phyloP scores from a whole-genome alignment of 2,329 filamentous ascomycete species.

The Claviceps fusiformis region DNA sequence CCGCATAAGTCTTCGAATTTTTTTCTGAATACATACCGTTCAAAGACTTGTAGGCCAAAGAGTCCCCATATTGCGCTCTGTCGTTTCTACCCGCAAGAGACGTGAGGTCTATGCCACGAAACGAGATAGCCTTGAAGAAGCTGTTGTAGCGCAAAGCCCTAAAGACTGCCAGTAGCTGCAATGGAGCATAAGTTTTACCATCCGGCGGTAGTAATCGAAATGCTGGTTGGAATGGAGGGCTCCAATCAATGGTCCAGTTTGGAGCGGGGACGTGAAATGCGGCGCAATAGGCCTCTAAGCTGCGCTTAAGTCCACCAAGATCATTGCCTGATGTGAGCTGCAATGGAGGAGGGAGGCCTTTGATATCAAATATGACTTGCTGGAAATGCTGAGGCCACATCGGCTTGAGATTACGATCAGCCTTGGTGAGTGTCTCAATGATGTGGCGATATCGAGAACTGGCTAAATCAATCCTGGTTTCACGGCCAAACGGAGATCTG shows the following conservation, averaged over 20 bases:
- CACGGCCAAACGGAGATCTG: constrained; percentile 29
- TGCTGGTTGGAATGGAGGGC: constrained; percentile 30
- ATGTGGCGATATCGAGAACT: constrained; percentile 41
- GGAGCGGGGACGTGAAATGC: constrained; percentile 37
- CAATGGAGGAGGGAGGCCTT: constrained; percentile 37
- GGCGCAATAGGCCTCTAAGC: constrained; percentile 40
- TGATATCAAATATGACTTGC: constrained; percentile 37
- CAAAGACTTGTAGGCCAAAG: constrained; percentile 37
- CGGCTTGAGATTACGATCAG: constrained; percentile 42
- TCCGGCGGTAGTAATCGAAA: constrained; percentile 36
- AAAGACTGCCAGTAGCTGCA: constrained; percentile 43
- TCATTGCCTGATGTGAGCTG: constrained; percentile 41
- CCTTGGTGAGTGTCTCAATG: constrained; percentile 38
- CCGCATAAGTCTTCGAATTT: no score
- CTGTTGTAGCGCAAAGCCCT: constrained; percentile 44
- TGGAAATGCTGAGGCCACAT: constrained; percentile 45
- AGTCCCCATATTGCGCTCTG: constrained; percentile 28
- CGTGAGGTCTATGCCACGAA: constrained; percentile 36
- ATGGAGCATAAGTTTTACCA: constrained; percentile 27
- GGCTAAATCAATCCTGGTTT: constrained; percentile 35
- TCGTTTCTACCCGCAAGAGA: constrained; percentile 27
- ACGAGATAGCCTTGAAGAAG: constrained; percentile 45
- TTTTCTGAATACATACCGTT: constrained; percentile 27
- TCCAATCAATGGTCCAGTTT: constrained; percentile 36
- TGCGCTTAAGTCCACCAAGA: constrained; percentile 40